Percentiles rank a stretch among this genome's conserved stretches.
These are phyloP conservation scores for Linum lewisii DNA, from an alignment of 345 rosid genomes.

Conservation along the genomic window DNA sequence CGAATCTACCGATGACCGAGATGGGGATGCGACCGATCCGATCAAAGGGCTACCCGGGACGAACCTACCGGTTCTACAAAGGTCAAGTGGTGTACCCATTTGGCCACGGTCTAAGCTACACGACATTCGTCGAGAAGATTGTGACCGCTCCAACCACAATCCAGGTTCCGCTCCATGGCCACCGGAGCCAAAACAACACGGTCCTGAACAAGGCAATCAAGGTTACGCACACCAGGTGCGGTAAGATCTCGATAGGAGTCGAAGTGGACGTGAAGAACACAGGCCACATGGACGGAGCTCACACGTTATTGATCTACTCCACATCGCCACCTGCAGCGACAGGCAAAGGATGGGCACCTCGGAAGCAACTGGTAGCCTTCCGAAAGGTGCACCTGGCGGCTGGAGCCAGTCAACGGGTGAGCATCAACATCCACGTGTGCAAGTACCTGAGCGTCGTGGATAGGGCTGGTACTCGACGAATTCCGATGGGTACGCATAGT, in stretches of 20 bases:
- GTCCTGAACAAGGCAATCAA: conserved; percentile 44
- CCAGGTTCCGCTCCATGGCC: conserved; percentile 40
- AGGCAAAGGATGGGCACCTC: conserved; percentile 52
- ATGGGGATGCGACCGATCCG: conserved; percentile 22
- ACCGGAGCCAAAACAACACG: conserved; percentile 30
- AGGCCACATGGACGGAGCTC: conserved; percentile 58
- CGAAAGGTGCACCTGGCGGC: conserved; percentile 50
- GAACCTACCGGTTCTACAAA: conserved; percentile 50
- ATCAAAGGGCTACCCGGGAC: conserved; percentile 16
- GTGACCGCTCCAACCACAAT: conserved; percentile 47
- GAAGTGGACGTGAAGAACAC: conserved; percentile 56
- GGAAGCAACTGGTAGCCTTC: conserved; percentile 65
- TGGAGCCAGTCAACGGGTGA: conserved; percentile 36
- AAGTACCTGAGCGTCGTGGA: conserved; percentile 79
- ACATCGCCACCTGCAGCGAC: conserved; percentile 33
- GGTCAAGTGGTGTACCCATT: conserved; percentile 78
- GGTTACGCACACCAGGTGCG: conserved; percentile 61
- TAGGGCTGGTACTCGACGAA: conserved; percentile 61
- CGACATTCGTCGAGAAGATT: conserved; percentile 44
- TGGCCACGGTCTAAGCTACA: conserved; percentile 81
- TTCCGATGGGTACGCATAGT: conserved; percentile 67
- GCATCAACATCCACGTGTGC: conserved; percentile 68
- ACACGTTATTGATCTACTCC: conserved; percentile 60
- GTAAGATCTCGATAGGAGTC: conserved; percentile 39
- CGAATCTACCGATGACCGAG: conserved; percentile 23